Conservation (phyloP, 768 basidiomycete species). For the Ramaria sp. region DNA sequence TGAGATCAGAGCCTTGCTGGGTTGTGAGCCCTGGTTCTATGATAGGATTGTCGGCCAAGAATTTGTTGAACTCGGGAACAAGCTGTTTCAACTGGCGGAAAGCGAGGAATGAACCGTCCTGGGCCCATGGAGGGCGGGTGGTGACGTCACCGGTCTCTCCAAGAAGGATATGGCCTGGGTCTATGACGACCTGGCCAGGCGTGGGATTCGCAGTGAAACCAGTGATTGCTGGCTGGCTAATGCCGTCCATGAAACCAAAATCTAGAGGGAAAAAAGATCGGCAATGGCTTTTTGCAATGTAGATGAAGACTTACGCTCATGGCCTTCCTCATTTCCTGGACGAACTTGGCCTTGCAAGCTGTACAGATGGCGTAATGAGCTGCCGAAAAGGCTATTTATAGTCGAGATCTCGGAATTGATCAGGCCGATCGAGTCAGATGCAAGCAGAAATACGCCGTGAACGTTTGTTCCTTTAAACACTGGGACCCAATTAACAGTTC, state of each 20-base stretch:
- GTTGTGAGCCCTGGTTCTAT: conserved; percentile 13
- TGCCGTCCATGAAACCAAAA: conserved; percentile 23
- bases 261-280: neutral
- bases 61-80: conserved; percentile 26
- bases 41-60: conserved; percentile 16
- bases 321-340: conserved; percentile 17
- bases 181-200: conserved; percentile 18
- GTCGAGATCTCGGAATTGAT: conserved; percentile 17
- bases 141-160: conserved; percentile 14
- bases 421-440: conserved; percentile 31
- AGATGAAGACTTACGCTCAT: conserved; percentile 16
- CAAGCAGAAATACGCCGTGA: conserved; percentile 39
- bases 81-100: conserved; percentile 23
- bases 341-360: conserved; percentile 26
- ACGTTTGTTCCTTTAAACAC: conserved; percentile 32
- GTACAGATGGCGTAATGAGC: conserved; percentile 29
- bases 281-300: neutral
- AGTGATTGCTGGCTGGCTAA: conserved; percentile 20
- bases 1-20: conserved; percentile 17
- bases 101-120: conserved; percentile 22
- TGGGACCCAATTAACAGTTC: conserved; percentile 32
- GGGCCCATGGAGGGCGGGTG: conserved; percentile 23
- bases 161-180: conserved; percentile 20
- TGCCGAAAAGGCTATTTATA: conserved; percentile 25
- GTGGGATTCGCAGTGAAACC: conserved; percentile 20